Base-by-base conservation (phyloP, 768 basidiomycete species). In the Hygrophoropsis aurantiaca region DNA sequence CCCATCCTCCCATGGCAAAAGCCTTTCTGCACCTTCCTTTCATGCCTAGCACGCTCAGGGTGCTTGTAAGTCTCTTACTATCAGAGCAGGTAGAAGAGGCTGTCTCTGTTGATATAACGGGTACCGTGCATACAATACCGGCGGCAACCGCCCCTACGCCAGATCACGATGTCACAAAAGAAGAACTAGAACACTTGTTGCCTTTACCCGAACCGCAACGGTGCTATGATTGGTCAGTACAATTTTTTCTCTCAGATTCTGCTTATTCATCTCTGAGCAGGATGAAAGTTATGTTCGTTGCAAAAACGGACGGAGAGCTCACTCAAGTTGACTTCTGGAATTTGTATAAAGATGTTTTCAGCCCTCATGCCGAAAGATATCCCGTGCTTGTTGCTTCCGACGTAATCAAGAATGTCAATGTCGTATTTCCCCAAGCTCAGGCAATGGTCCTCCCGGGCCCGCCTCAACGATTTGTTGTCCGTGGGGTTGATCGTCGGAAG, bases 241-340 rank as follows among this genome's bases (percentile, higher is more conserved):
- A 26, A 3, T 50, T 26, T 18, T 44, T 23, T 25, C 43, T 35
- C 15, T 19, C 30, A 25, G 36, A 27, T 18, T 23, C 37, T 60
- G 4, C 33, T 64, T 35, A 65, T 23, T n/a, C 39, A 5, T 42
- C 23, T 40, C 23, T 39, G 5, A 34, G 19, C 59, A 94, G 95
- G 95, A 95, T 99, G 89, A 84, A 82, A 59, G 67, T 76, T n/a
- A 87, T 91, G 76, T 97, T 94, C 57, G 75, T 86, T 13, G 73
- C 84, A 15, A 84, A 85, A 50, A 66, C 84, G 2, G 83, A 87
- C 3, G 82, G 87, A 4, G 89, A 94, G 58, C 71, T 97, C 38
- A 93, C 91, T 1, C 97, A 98, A 65, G 92, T 95, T 26, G 85
- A 90, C 46, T 91, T 99, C 59, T 99, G 95, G 94, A 91, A 82